Base-by-base conservation (phyloP, 1,139 yeast species). In the Lodderomyces margitis region DNA sequence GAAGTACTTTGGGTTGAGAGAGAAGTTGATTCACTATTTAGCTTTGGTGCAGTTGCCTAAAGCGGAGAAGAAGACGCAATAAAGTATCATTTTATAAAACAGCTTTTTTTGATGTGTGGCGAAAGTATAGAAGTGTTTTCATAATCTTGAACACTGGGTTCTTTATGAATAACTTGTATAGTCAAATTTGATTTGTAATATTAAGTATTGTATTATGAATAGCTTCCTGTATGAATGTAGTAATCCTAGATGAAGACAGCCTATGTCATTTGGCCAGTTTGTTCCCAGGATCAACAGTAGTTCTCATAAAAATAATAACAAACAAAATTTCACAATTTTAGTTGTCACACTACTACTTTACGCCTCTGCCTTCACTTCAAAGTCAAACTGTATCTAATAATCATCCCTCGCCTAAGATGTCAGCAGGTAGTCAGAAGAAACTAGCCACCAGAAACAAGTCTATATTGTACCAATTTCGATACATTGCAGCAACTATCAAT, bases 351-450 rank as follows among this genome's bases (percentile, higher is more conserved):
- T 31, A 19, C 16, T 8, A 5, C 21, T 14, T 27, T 21, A 9
- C 14, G 5, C 7, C 30, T 12, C 16, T 4, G 4, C 12, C 10
- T 8, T 17, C 16, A 27, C 12, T n/a, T n/a, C n/a, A n/a, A n/a
- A n/a, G n/a, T n/a, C n/a, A 25, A 4, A 12, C 30, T n/a, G 8
- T 10, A 5, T 7, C 5, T 24, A 10, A 5, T 25, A n/a, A 5
- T 10, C 16, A 15, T 25, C 9, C 4, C 5, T 9, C 30, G 16
- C 19, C 16, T 14, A 32, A 11, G 11, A 71, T 71, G 77, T 76
- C 75, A 12, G 64, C 75, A 7, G 68, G 62, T 47, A 69, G 76
- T 50, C 78, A 78, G 25, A 87, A 87, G 66, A 86, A 84, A 54
- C 80, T 74, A 50, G 95, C 94, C 0, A 64, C 65, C 0, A 55